phyloP scores from a whole-genome alignment of 202 grass and related monocot genomes.

The Schoenoplectus tabernaemontani region DNA sequence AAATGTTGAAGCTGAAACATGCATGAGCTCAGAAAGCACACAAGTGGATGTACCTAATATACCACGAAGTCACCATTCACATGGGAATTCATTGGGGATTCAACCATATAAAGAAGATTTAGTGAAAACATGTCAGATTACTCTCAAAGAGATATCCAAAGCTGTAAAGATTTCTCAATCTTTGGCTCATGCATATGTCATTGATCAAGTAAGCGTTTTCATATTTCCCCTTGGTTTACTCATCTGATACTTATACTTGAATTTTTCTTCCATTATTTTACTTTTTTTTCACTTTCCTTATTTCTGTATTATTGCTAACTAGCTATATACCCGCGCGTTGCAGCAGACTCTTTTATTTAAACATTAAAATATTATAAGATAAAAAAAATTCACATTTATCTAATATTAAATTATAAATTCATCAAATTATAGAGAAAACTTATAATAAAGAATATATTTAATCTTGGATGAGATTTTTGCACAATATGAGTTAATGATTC shows the following conservation, averaged over 20 bases:
- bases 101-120: slow-evolving; percentile 41
- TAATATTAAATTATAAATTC: too few relatives aligned
- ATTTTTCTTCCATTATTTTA: neutral
- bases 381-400: too few relatives aligned
- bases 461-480: too few relatives aligned
- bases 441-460: too few relatives aligned
- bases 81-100: slow-evolving; percentile 35
- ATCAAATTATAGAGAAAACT: too few relatives aligned
- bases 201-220: slow-evolving; percentile 55
- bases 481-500: too few relatives aligned
- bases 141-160: slow-evolving; percentile 44
- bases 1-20: slow-evolving; percentile 30
- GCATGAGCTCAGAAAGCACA: slow-evolving; percentile 6
- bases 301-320: neutral
- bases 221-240: neutral
- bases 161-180: slow-evolving; percentile 59
- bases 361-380: too few relatives aligned
- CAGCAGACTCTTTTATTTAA: too few relatives aligned
- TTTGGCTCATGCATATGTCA: slow-evolving; percentile 73
- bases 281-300: slow-evolving; percentile 16
- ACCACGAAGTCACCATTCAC: slow-evolving; percentile 18
- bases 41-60: slow-evolving; percentile 23
- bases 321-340: too few relatives aligned
- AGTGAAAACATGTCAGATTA: slow-evolving; percentile 32
- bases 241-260: neutral